Conservation (phyloP, 345 rosid species). For the Microcos paniculata region DNA sequence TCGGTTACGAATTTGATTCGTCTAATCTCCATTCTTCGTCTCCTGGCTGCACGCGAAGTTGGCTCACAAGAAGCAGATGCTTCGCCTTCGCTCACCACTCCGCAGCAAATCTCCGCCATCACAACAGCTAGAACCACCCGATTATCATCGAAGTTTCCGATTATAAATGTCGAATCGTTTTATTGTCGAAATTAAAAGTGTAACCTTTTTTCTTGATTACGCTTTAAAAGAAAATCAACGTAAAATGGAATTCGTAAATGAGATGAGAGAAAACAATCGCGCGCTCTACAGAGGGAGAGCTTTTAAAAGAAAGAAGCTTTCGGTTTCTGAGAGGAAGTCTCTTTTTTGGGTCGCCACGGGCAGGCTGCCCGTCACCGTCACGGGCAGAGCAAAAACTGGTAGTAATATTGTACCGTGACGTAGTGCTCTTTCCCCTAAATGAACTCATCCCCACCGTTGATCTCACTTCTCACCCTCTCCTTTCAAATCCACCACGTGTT, state of each 20-base stretch:
- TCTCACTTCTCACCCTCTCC: background rate
- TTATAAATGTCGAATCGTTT: background rate
- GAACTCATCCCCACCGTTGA: constrained; percentile 44
- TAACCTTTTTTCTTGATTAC: background rate
- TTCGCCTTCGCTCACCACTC: constrained; percentile 45
- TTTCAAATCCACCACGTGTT: constrained; percentile 39
- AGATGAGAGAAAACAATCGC: background rate
- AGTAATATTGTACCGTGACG: constrained; percentile 32
- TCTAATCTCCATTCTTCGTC: constrained; percentile 66
- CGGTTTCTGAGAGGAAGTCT: background rate
- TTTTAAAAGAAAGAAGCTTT: constrained; percentile 4
- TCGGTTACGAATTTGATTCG: constrained; percentile 46
- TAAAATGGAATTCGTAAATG: background rate
- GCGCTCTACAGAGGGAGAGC: background rate
- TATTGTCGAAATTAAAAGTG: background rate
- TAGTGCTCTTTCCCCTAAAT: constrained; percentile 17
- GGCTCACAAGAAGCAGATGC: constrained; percentile 27
- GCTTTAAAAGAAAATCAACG: background rate
- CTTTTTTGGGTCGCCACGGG: constrained; percentile 16
- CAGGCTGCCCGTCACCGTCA: constrained; percentile 33
- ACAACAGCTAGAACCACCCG: background rate
- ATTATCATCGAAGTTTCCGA: background rate
- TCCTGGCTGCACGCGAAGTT: constrained; percentile 51
- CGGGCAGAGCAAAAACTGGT: constrained; percentile 21
- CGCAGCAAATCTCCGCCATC: constrained; percentile 69